These are phyloP conservation scores for Magnusiomyces sp. DNA, from an alignment of 1,139 yeast species.

Conservation along the genomic window DNA sequence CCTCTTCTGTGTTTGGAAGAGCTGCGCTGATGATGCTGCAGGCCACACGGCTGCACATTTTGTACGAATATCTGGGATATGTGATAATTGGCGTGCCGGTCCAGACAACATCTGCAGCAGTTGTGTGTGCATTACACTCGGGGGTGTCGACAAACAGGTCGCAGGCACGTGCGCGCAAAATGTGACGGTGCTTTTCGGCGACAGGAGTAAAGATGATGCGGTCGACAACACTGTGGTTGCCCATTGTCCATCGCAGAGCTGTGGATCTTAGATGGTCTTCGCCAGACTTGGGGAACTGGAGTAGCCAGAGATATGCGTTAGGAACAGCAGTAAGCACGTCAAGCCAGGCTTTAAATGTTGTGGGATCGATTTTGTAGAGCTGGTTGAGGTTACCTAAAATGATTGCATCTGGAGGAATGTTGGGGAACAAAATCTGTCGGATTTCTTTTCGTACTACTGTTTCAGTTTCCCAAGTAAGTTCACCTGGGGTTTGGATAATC, in stretches of 20 bases:
- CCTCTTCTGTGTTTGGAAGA: slow-evolving; percentile 17
- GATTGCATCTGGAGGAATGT: slow-evolving; percentile 24
- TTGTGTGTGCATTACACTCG: slow-evolving; percentile 34
- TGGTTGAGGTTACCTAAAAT: slow-evolving; percentile 32
- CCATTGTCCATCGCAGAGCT: slow-evolving; percentile 26
- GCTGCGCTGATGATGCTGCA: slow-evolving; percentile 27
- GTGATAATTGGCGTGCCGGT: slow-evolving; percentile 31
- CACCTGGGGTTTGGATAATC: slow-evolving; percentile 10
- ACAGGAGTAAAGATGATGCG: slow-evolving; percentile 31
- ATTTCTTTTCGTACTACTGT: slow-evolving; percentile 20
- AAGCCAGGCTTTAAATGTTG: slow-evolving; percentile 28
- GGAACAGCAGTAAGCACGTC: slow-evolving; percentile 25
- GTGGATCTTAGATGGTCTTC: slow-evolving; percentile 22
- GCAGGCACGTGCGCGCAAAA: slow-evolving; percentile 28
- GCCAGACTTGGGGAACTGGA: slow-evolving; percentile 30
- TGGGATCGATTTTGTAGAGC: slow-evolving; percentile 31
- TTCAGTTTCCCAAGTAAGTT: slow-evolving; percentile 24
- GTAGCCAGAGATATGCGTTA: slow-evolving; percentile 29
- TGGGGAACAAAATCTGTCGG: slow-evolving; percentile 25
- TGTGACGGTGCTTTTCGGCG: slow-evolving; percentile 29
- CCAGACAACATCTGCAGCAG: slow-evolving; percentile 33
- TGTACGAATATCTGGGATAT: slow-evolving; percentile 27
- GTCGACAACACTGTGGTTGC: slow-evolving; percentile 6
- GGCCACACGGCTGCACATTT: slow-evolving; percentile 30
- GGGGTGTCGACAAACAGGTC: slow-evolving; percentile 32